Conservation (phyloP, 345 rosid species). For the Salix suchowensis region DNA sequence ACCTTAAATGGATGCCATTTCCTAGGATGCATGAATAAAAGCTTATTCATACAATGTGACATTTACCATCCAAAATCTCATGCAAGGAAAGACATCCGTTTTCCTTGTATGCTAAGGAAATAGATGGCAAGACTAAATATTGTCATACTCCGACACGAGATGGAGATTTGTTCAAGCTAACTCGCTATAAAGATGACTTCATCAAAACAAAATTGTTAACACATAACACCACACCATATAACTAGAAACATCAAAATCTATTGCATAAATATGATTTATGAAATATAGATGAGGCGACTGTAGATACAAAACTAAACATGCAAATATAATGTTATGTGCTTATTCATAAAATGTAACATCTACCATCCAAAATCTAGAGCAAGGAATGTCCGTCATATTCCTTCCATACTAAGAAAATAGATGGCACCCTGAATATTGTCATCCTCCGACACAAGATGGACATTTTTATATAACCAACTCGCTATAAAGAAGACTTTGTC, state of each 20-base stretch:
- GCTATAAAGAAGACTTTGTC: too few species aligned
- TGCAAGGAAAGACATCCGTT: not conserved
- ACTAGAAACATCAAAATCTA: not conserved
- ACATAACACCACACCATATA: not conserved
- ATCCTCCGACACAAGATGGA: slow-evolving; percentile 38
- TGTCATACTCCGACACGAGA: not conserved
- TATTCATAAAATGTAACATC: not conserved
- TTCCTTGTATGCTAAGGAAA: not conserved
- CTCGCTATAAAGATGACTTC: slow-evolving; percentile 39
- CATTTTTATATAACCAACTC: too few species aligned
- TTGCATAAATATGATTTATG: not conserved
- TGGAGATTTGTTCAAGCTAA: slow-evolving; percentile 6
- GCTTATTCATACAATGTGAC: not conserved
- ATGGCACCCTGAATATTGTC: slow-evolving; percentile 22
- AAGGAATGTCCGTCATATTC: slow-evolving; percentile 8
- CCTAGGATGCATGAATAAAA: too few species aligned
- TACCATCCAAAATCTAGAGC: slow-evolving; percentile 24
- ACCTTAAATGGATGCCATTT: not conserved
- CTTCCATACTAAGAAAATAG: not conserved
- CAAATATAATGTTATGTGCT: not conserved
- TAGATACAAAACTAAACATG: too few species aligned
- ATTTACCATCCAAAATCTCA: not conserved
- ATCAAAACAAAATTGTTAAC: not conserved
- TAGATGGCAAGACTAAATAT: not conserved
- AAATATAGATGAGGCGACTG: too few species aligned